Evolutionary conservation across 75 land plant species (phyloP).

Genomic region (Isoetes taiwanensis): DNA sequence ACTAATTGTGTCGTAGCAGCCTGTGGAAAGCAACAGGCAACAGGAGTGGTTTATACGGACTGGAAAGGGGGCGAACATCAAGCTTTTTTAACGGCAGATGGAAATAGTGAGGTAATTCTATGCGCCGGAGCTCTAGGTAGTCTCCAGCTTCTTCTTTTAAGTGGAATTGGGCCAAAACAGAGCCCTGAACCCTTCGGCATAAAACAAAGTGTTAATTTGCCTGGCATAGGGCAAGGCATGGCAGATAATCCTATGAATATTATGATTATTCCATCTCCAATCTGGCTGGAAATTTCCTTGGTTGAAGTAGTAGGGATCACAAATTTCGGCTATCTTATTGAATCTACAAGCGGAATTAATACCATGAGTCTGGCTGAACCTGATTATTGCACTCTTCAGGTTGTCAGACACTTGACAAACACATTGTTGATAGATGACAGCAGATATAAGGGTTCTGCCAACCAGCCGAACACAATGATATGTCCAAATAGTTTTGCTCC

Average conservation of each 20-base stretch:
- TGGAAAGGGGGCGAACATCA: slow-evolving; percentile 28
- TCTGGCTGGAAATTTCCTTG: slow-evolving; percentile 41
- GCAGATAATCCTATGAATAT: slow-evolving; percentile 80
- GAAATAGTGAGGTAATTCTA: slow-evolving; percentile 46
- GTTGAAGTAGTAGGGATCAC: slow-evolving; percentile 79
- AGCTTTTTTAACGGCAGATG: slow-evolving; percentile 20
- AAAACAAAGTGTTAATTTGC: slow-evolving; percentile 21
- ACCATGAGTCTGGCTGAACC: too few species aligned
- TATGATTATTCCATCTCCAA: slow-evolving; percentile 46
- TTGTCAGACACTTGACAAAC: too few species aligned
- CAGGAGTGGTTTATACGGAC: slow-evolving; percentile 53
- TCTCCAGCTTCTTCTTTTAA: slow-evolving; percentile 70
- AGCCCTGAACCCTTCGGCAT: slow-evolving; percentile 38
- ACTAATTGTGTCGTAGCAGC: too few species aligned
- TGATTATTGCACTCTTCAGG: too few species aligned
- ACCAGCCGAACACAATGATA: too few species aligned
- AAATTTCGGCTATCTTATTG: slow-evolving; percentile 49
- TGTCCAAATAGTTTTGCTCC: too few species aligned
- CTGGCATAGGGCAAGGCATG: slow-evolving; percentile 62
- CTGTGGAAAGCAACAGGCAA: too few species aligned
- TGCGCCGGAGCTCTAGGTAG: slow-evolving; percentile 76
- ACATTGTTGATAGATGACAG: too few species aligned
- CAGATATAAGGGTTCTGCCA: too few species aligned
- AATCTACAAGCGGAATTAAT: slow-evolving; percentile 76
- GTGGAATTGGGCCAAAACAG: slow-evolving; percentile 59